Conservation (phyloP, 1,139 yeast species). For the Pichia sp. region DNA sequence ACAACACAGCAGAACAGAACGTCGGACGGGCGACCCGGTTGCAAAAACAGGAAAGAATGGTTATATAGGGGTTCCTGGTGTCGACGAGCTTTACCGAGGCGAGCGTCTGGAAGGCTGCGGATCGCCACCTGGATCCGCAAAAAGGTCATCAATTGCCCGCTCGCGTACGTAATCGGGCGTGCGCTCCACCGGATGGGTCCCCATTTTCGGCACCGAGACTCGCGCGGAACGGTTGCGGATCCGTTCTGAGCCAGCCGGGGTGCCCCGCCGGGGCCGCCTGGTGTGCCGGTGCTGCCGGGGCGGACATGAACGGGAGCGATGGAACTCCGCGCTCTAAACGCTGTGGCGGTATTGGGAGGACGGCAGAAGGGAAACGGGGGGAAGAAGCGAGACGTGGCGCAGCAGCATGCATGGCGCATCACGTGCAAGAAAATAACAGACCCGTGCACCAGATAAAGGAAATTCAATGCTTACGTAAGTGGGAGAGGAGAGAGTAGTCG, state of each 20-base stretch:
- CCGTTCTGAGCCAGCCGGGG: neutral
- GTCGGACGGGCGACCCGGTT: neutral
- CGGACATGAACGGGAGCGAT: too few relatives aligned
- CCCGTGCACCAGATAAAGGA: neutral
- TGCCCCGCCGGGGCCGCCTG: too few relatives aligned
- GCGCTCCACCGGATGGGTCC: neutral
- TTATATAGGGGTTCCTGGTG: neutral
- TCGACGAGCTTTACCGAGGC: neutral
- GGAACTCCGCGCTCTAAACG: too few relatives aligned
- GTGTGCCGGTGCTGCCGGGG: too few relatives aligned
- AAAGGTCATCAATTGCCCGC: conserved; percentile 1
- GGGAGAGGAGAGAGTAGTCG: too few relatives aligned
- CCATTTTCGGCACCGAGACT: neutral
- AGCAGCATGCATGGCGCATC: too few relatives aligned
- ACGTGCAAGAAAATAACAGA: too few relatives aligned
- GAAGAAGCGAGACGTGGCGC: neutral
- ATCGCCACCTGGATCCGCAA: neutral
- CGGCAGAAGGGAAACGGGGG: neutral
- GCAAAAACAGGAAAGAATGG: neutral
- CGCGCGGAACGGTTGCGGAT: neutral
- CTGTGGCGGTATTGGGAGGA: neutral
- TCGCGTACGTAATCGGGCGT: neutral
- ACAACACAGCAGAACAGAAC: neutral
- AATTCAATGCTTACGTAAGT: too few relatives aligned
- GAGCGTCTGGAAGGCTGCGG: neutral